A percentile compares a stretch with the other conserved stretches of the same genome.
Conservation (phyloP, 768 basidiomycete species). For the Mycena epipterygia region DNA sequence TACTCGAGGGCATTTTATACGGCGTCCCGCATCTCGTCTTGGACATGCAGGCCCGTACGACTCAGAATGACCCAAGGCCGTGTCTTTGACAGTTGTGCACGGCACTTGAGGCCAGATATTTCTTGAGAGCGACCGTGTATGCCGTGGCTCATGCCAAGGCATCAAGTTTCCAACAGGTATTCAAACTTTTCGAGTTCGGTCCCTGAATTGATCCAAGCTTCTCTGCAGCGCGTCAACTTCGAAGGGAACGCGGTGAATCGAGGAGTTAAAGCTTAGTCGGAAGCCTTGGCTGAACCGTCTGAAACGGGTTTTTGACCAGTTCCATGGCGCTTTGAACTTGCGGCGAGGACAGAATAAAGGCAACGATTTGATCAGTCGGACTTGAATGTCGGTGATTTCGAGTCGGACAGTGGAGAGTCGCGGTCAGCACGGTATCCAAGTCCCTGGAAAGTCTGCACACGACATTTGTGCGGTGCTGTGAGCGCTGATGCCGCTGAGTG, state of each 20-base stretch:
- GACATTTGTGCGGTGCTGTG: too few relatives aligned
- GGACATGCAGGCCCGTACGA: not conserved
- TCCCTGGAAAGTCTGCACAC: not conserved
- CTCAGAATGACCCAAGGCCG: not conserved
- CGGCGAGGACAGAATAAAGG: too few relatives aligned
- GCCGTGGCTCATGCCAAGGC: not conserved
- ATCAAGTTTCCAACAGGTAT: conserved; percentile 3
- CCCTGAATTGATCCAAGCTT: too few relatives aligned
- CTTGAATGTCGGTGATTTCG: conserved; percentile 10
- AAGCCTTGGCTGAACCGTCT: not conserved
- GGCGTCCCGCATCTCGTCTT: not conserved
- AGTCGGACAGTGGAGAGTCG: conserved; percentile 3
- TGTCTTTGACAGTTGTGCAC: not conserved
- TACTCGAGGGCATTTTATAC: conserved; percentile 9
- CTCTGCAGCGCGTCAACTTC: not conserved
- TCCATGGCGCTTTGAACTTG: not conserved
- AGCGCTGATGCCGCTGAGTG: too few relatives aligned
- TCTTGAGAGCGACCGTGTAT: conserved; percentile 5
- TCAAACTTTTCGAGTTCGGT: too few relatives aligned
- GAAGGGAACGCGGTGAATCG: not conserved
- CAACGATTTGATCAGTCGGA: not conserved
- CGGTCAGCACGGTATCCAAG: conserved; percentile 4
- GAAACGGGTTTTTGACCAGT: not conserved
- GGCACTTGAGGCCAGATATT: not conserved
- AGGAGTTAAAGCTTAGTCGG: not conserved